Evolutionary conservation across 768 basidiomycete genomes (phyloP).

Genomic region (Mycena galericulata): DNA sequence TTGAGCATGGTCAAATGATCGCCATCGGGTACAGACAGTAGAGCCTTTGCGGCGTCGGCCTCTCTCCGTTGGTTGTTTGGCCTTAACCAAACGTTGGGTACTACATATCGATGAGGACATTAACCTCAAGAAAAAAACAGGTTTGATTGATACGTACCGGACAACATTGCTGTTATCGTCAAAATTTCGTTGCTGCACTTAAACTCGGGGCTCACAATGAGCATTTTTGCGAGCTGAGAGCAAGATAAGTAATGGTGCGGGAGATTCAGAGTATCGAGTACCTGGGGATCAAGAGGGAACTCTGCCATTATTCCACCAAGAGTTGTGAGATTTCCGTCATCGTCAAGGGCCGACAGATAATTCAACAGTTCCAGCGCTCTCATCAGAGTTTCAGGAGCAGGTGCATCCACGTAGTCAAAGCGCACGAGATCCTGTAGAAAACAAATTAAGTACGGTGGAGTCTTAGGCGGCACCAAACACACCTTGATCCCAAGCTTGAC

Average conservation of each 20-base stretch:
- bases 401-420: conserved; percentile 93
- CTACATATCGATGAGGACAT: conserved; percentile 47
- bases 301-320: conserved; percentile 96
- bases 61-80: conserved; percentile 90
- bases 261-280: conserved; percentile 39
- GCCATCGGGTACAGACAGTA: conserved; percentile 92
- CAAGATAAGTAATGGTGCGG: conserved; percentile 1
- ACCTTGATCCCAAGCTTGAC: conserved; percentile 95
- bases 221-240: conserved; percentile 86
- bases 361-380: conserved; percentile 95
- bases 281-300: conserved; percentile 98
- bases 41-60: conserved; percentile 91
- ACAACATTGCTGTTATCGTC: conserved; percentile 96
- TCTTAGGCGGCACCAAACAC: conserved; percentile 17
- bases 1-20: conserved; percentile 96
- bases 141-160: conserved; percentile 70
- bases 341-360: conserved; percentile 91
- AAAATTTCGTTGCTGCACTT: conserved; percentile 96
- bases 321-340: conserved; percentile 90
- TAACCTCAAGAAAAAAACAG: background rate
- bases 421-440: conserved; percentile 76
- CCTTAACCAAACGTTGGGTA: conserved; percentile 95
- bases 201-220: conserved; percentile 95
- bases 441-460: background rate
- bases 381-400: conserved; percentile 97